phyloP scores from a whole-genome alignment of 768 basidiomycete genomes.

The Gymnopilus dilepis region DNA sequence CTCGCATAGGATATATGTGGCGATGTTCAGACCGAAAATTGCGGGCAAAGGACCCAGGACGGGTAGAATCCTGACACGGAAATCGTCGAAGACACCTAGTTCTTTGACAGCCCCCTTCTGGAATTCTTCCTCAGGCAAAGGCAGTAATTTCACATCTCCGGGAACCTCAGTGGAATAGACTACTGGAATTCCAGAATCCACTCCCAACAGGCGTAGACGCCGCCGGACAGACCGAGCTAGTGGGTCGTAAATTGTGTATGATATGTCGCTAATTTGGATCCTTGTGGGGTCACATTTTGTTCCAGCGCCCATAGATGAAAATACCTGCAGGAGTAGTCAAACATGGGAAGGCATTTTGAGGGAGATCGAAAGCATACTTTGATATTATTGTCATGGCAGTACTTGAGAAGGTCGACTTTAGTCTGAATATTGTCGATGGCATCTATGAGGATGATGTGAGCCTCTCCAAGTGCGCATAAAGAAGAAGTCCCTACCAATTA shows the following conservation, averaged over 20 bases:
- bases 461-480: not conserved
- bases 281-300: slow-evolving; percentile 95
- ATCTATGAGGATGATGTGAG: slow-evolving; percentile 49
- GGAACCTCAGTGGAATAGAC: slow-evolving; percentile 97
- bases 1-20: slow-evolving; percentile 87
- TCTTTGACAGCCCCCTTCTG: slow-evolving; percentile 88
- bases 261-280: slow-evolving; percentile 95
- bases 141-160: slow-evolving; percentile 84
- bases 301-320: slow-evolving; percentile 97
- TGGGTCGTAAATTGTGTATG: slow-evolving; percentile 90
- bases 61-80: slow-evolving; percentile 91
- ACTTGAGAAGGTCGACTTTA: slow-evolving; percentile 91
- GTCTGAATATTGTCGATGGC: slow-evolving; percentile 98
- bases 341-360: not conserved
- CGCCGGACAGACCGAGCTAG: slow-evolving; percentile 90
- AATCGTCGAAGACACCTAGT: slow-evolving; percentile 89
- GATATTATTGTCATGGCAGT: slow-evolving; percentile 81
- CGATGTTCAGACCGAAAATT: slow-evolving; percentile 89
- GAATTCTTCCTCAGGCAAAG: slow-evolving; percentile 91
- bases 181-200: slow-evolving; percentile 75
- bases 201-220: slow-evolving; percentile 67
- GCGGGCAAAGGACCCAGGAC: slow-evolving; percentile 89
- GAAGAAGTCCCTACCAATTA: slow-evolving; percentile 66
- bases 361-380: slow-evolving; percentile 53
- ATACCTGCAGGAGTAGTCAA: slow-evolving; percentile 63